Evolutionary conservation across 495 filamentous ascomycete species (phyloP), one percentile per base, ranked within the genome.

Genomic region (Cenococcum geophilum): DNA sequence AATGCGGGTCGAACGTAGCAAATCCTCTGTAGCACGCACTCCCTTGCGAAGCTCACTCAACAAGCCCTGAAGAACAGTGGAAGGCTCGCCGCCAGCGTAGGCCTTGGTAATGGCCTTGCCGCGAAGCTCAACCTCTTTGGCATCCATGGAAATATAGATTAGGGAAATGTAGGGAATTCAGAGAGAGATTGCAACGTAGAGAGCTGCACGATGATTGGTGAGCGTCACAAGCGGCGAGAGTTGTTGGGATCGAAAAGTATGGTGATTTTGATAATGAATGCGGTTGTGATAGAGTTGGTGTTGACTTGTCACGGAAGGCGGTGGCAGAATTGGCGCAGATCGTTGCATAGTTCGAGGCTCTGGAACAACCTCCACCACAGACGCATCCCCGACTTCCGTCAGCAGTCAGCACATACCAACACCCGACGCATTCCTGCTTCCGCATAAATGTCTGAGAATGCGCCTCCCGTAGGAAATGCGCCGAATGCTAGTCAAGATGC

Each of bases 1-100:
- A 51, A 95, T 90, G 64, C 87, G 90, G 21, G 92, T 97, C n/a
- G 86, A 84, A 75, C 87, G 79, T 59, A 91, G 79, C 53, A 96
- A 80, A 54, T 95, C 89, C 74, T 98, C 95, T 14, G 89, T 90
- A n/a, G 91, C 85, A 27, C 79, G 79, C 16, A 92, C 82, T 8
- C 86, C 88, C 61, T 82, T 83, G 75, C 89, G 87, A 42, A 98
- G 78, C 8, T 85, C 82, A 65, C 87, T 85, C 37, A 98, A 77
- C 35, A 97, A 78, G 22, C 76, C 73, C 32, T 91, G 72, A 55
- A 96, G 78, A 60, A 75, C 81, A 8, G 82, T 67, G 8, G 88
- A 63, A 0, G 89, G 79, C 63, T 92, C 86, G 60, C 82, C 82
- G 51, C 80, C 81, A 37, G 76, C 75, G n/a, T 84, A 76, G 35